These are phyloP conservation scores for Sclerotiophoma versabilis DNA, from an alignment of 2,329 filamentous ascomycete species.

Conservation along the genomic window DNA sequence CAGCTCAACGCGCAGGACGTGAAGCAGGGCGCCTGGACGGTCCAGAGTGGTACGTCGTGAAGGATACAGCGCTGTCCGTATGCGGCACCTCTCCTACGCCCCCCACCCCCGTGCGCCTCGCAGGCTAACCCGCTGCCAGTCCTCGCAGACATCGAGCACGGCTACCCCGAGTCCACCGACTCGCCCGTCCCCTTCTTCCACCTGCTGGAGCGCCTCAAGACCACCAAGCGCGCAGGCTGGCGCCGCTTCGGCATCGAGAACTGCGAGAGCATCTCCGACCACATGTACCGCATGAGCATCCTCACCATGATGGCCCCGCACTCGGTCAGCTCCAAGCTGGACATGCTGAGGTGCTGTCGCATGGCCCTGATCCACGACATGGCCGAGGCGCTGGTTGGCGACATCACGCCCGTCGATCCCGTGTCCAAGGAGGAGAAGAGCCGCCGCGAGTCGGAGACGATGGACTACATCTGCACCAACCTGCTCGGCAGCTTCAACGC, in stretches of 20 bases:
- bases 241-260: slow-evolving; percentile 77
- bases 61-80: slow-evolving; percentile 38
- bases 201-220: slow-evolving; percentile 91
- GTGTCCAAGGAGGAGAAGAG: slow-evolving; percentile 88
- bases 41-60: slow-evolving; percentile 55
- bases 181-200: slow-evolving; percentile 94
- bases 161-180: slow-evolving; percentile 65
- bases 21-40: slow-evolving; percentile 47
- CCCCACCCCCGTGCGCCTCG: neutral
- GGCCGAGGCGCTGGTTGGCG: slow-evolving; percentile 92
- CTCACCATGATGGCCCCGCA: slow-evolving; percentile 91
- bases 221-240: slow-evolving; percentile 96
- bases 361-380: slow-evolving; percentile 98
- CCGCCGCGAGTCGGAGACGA: slow-evolving; percentile 83
- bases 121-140: slow-evolving; percentile 54
- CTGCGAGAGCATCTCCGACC: slow-evolving; percentile 92
- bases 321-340: slow-evolving; percentile 72
- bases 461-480: slow-evolving; percentile 83
- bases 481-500: slow-evolving; percentile 78
- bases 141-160: slow-evolving; percentile 67
- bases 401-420: slow-evolving; percentile 92
- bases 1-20: slow-evolving; percentile 40
- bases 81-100: slow-evolving; percentile 36
- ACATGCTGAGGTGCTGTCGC: slow-evolving; percentile 84
- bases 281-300: slow-evolving; percentile 99